Evolutionary conservation across 495 filamentous ascomycete genomes (phyloP).

Genomic region (Xylaria castorea): DNA sequence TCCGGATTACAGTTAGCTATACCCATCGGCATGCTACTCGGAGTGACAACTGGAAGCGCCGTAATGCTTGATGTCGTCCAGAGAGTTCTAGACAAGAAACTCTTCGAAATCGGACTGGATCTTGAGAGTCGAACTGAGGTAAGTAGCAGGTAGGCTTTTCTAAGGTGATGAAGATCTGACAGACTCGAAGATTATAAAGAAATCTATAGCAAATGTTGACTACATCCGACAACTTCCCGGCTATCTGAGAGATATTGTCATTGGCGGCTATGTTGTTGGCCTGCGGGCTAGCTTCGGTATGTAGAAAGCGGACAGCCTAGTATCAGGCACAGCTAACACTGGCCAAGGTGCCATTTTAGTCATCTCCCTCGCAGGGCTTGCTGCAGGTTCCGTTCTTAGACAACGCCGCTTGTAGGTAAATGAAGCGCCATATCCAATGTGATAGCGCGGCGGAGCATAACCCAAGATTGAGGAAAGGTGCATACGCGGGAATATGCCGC

Average conservation of each 20-base stretch:
- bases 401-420: constrained; percentile 10
- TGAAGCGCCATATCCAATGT: not conserved
- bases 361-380: constrained; percentile 19
- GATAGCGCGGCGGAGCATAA: not conserved
- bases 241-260: constrained; percentile 37
- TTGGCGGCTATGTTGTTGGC: constrained; percentile 43
- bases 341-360: constrained; percentile 5
- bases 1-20: constrained; percentile 58
- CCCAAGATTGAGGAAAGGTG: not conserved
- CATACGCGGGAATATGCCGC: not conserved
- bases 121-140: constrained; percentile 34
- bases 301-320: not conserved
- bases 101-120: constrained; percentile 35
- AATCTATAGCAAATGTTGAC: constrained; percentile 53
- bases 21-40: constrained; percentile 58
- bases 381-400: constrained; percentile 7
- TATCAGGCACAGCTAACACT: constrained; percentile 2
- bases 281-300: constrained; percentile 40
- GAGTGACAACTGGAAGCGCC: constrained; percentile 56
- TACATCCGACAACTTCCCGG: constrained; percentile 55
- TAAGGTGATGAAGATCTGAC: not conserved
- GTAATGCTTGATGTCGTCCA: constrained; percentile 44
- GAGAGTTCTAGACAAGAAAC: constrained; percentile 23
- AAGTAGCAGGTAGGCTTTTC: not conserved
- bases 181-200: constrained; percentile 40